Conservation (phyloP, 75 land plant genomes). For the Pinus tabuliformis region DNA sequence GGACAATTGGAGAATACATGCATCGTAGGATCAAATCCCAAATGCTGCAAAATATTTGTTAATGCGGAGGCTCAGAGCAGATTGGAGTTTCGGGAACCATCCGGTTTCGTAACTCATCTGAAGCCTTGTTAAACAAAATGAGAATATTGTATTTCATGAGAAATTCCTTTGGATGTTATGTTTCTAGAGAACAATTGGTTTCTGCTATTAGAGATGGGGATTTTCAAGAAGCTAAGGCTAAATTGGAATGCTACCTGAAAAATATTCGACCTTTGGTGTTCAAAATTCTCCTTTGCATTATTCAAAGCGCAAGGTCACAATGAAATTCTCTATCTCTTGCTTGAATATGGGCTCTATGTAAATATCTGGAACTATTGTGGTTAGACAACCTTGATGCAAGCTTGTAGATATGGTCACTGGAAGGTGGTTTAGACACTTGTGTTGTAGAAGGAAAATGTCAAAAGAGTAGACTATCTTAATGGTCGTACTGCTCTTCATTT, state of each 20-base stretch:
- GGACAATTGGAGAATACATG: not conserved
- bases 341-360: slow-evolving; percentile 87
- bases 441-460: slow-evolving; percentile 82
- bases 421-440: slow-evolving; percentile 87
- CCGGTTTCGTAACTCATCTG: not conserved
- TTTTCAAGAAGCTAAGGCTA: slow-evolving; percentile 91
- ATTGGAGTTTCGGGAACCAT: slow-evolving; percentile 3
- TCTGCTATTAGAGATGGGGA: slow-evolving; percentile 97
- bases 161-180: slow-evolving; percentile 93
- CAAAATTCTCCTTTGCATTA: slow-evolving; percentile 93
- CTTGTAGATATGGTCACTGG: slow-evolving; percentile 97
- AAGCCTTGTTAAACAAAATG: slow-evolving; percentile 16
- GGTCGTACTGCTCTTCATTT: slow-evolving; percentile 94
- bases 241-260: slow-evolving; percentile 79
- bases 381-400: slow-evolving; percentile 98
- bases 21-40: not conserved
- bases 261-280: slow-evolving; percentile 90
- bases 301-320: slow-evolving; percentile 92
- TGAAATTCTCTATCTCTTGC: slow-evolving; percentile 88
- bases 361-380: slow-evolving; percentile 86
- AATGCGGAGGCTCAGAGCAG: not conserved
- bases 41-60: not conserved
- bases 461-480: slow-evolving; percentile 85
- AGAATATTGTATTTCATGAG: slow-evolving; percentile 69
- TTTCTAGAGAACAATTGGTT: slow-evolving; percentile 90